Evolutionary conservation across 805 yeast species (phyloP), one percentile per base, ranked within the genome.

Genomic region (Soucietia sequanensis): DNA sequence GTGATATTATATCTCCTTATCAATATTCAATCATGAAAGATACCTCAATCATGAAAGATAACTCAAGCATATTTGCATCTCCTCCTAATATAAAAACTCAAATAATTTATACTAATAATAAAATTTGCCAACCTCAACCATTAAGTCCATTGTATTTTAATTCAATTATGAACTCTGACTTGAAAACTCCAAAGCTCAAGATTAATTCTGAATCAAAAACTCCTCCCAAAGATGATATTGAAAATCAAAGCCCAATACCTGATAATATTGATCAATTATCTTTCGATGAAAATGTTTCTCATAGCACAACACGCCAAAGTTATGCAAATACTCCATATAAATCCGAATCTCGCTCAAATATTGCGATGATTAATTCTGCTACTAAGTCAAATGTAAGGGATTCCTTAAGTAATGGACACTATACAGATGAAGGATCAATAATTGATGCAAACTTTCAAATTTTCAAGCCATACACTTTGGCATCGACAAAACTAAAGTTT

Each of bases 381-480:
- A 15, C 29, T 9, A 27, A 19, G 6, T 23, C 8, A 17, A 27
- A 27, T 14, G 14, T 27, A 19, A 27, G 12, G 10, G 17, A 38
- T 10, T 20, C 34, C 4, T 13, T 28, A 9, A 35, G 16, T 10
- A 38, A 30, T 10, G 41, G 33, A 8, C 43, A 37, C 5, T 35
- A 29, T 13, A 27, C 44, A 2, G 48, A 41, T 4, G 32, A 27
- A 19, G 40, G 37, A 1, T 37, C 44, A 17, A 35, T 47, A 8
- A 31, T 27, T 23, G 43, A 47, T 33, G 43, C 48, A 5, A 35
- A 40, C 23, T 28, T 45, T 17, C 52, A 45, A 26, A 32, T 36
- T 5, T 47, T 41, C 42, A 43, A 41, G 19, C 34, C 39, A 1
- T 40, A 42, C 13, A 30, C 39, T 4, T 16, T 17, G 3, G 21